These are phyloP conservation scores for Taiozyma sp. DNA, from an alignment of 1,139 yeast genomes.

Conservation along the genomic window DNA sequence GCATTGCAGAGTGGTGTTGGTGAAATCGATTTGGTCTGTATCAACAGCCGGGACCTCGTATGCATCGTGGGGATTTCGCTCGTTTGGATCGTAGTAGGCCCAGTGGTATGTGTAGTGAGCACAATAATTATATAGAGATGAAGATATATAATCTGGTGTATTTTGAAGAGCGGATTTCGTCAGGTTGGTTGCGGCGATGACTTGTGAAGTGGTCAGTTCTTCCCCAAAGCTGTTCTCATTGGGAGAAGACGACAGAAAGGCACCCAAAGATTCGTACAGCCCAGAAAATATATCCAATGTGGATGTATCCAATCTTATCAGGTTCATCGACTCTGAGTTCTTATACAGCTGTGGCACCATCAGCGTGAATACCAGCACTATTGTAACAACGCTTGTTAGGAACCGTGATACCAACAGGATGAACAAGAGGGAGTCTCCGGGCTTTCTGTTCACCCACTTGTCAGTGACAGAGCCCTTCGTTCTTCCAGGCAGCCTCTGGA, in stretches of 20 bases:
- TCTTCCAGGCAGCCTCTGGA: neutral
- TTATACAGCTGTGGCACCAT: constrained; percentile 30
- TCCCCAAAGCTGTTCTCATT: constrained; percentile 30
- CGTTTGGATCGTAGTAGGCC: constrained; percentile 12
- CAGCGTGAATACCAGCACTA: constrained; percentile 26
- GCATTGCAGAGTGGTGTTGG: constrained; percentile 1
- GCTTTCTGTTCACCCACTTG: neutral
- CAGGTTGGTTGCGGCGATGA: constrained; percentile 41
- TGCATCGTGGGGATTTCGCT: neutral
- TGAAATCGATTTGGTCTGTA: neutral
- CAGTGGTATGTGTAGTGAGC: constrained; percentile 25
- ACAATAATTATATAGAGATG: constrained; percentile 44
- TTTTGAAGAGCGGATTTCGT: constrained; percentile 42
- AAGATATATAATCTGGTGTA: constrained; percentile 47
- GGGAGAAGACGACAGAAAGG: constrained; percentile 24
- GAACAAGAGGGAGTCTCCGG: neutral
- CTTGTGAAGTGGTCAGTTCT: constrained; percentile 49
- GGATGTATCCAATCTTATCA: constrained; percentile 42
- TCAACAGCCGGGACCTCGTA: constrained; percentile 3
- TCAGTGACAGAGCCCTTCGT: neutral
- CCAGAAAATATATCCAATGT: constrained; percentile 50
- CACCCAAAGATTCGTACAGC: constrained; percentile 41
- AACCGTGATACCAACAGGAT: neutral
- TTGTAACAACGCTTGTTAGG: neutral
- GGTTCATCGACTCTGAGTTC: constrained; percentile 26